Evolutionary conservation across 2,329 filamentous ascomycete species (phyloP), one percentile per base, ranked within the genome.

Genomic region (Aspergillus proliferans): DNA sequence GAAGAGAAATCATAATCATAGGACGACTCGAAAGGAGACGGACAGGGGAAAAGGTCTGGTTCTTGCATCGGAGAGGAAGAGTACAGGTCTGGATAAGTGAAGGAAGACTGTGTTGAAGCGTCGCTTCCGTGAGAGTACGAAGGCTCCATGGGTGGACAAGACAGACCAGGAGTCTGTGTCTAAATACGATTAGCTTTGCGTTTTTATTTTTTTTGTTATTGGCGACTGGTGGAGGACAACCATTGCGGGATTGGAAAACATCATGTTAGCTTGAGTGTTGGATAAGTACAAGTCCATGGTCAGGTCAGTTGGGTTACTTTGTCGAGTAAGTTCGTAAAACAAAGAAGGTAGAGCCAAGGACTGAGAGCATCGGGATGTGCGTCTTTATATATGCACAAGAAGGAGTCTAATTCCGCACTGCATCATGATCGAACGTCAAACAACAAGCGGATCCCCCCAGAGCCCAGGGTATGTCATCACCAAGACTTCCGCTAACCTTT

Each of bases 111-210:
- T 45, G 50, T 47, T 15, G 58, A 58, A 28, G 52, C 53, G 28
- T 59, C 54, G 39, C 56, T 58, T 46, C 51, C 47, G 45, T 50
- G 48, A 9, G 58, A 60, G 51, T 53, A 57, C 21, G 58, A 54
- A 10, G 4, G 45, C 18, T 61, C 56, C 56, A 61, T 60, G 38
- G 56, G 54, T 10, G 38, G 38, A 40, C 38, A 40, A 12, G 19
- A 12, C 15, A 40, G 38, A 12, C 15, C 18, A 40, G 18, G 8
- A 40, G 38, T 30, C 26, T 30, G 18, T 38, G 34, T 40, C 38
- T 40, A 40, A 10, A 40, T 40, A 40, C 15, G 6, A 40, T 40
- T 40, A 40, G 38, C 38, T 40, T 40, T 30, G 34, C n/a, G 8
- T 15, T 36, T 36, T 36, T n/a, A 14, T 36, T 36, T 6, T n/a